phyloP scores from a whole-genome alignment of 2,329 filamentous ascomycete genomes.

The Ophidiomyces ophidiicola region DNA sequence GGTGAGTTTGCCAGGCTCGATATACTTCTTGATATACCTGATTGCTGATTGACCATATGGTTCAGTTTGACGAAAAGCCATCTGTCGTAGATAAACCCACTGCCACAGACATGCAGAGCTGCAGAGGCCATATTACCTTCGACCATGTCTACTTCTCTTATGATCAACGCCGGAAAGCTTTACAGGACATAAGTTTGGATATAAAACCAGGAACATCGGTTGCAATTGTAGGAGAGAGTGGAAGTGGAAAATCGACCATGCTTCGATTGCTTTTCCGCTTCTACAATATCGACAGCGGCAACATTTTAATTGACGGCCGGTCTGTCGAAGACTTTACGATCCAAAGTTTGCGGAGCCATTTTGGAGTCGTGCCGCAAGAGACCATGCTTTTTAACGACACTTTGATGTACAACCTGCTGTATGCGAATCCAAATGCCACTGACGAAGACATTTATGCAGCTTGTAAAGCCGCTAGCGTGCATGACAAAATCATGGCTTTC shows the following conservation, averaged over 20 bases:
- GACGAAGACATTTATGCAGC: constrained; percentile 48
- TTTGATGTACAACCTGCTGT: constrained; percentile 52
- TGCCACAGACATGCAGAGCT: too few species aligned
- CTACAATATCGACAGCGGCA: constrained; percentile 40
- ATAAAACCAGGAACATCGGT: too few species aligned
- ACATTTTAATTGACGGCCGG: constrained; percentile 41
- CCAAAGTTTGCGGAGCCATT: constrained; percentile 44
- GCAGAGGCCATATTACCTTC: too few species aligned
- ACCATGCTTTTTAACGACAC: constrained; percentile 51
- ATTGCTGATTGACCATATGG: too few species aligned
- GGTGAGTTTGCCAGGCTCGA: constrained; percentile 29
- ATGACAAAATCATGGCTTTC: constrained; percentile 51
- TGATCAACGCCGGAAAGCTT: too few species aligned
- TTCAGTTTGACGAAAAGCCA: too few species aligned
- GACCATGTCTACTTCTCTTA: too few species aligned
- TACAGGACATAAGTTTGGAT: too few species aligned
- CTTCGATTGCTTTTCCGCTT: constrained; percentile 43
- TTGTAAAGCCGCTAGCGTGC: constrained; percentile 49
- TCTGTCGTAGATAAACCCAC: too few species aligned
- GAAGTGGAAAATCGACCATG: constrained; percentile 45
- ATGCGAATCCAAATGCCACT: constrained; percentile 47
- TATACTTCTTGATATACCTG: too few species aligned
- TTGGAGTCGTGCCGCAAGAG: constrained; percentile 55
- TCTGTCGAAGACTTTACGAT: constrained; percentile 48
- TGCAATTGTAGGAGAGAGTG: constrained; percentile 45